Evolutionary conservation across 805 yeast genomes (phyloP), one percentile per base, ranked within the genome.

Genomic region (Zygotorulaspora sp.): DNA sequence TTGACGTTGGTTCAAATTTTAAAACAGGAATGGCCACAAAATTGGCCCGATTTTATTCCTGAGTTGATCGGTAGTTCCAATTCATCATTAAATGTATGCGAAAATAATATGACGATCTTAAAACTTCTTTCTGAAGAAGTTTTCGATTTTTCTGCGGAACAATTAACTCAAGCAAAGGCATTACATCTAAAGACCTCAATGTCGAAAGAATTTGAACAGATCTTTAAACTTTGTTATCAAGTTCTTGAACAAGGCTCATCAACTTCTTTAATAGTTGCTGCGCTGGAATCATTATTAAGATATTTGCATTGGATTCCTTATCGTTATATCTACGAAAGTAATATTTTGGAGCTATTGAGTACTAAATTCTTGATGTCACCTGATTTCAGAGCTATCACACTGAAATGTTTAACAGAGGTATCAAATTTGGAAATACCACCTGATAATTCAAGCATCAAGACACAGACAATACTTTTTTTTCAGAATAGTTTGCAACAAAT

Each of bases 1-100:
- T 72, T 92, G 56, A 90, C 97, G 11, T 70, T 92, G 54, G 98
- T 92, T 24, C 94, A 89, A 57, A 81, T 92, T 36, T 76, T 92
- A 56, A 92, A 92, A 57, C 97, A 92, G 66, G 99, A 92, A 61
- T 92, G 99, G 99, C 99, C 99, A 22, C 86, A 81, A 52, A 84
- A 89, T 61, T 92, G 99, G 99, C 97, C 97, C 13, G 84, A 82
- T 53, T 92, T 92, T 55, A 83, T 92, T 35, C 96, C 96, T 12
- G 98, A 92, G 61, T 76, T 92, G 40, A 92, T 90, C 32, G 76
- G 74, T 43, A 81, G 95, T 47, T 80, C 94, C 31, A 77, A 86
- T 47, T 78, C 90, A 10, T 81, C 92, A 15, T 78, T 84, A 62
- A 90, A 88, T 55, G 96, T 92, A 36, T 92, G 98, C 68, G 98